Evolutionary conservation across 257 asterid species (phyloP), one percentile per base, ranked within the genome.

Genomic region (Nicotiana noctiflora): DNA sequence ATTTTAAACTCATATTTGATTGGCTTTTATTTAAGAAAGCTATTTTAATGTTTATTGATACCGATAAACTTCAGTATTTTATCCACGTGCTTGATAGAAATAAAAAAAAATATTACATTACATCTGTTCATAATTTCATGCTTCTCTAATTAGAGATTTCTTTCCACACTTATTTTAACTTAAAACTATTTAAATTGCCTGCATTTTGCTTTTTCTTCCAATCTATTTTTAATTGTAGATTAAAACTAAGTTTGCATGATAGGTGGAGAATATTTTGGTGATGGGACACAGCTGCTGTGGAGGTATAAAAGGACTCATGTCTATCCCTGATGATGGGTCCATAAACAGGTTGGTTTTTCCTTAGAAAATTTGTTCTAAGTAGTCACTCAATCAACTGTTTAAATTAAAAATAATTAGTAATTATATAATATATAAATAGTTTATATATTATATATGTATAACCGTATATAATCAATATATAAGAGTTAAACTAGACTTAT

Each of bases 251-350:
- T 11, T 19, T 60, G 44, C 84, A 75, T n/a, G 2, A 32, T 82
- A 92, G 98, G 97, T 92, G 82, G 97, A 92, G 92, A 91, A 90
- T 83, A 92, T 94, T 82, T 79, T 94, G 81, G 94, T 92, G 63
- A 90, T 94, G 53, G 97, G 98, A 23, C 98, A 92, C 88, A 92
- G 98, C 90, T 87, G 97, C 56, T 92, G 98, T 83, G 98, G 98
- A 68, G 98, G 98, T 84, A 94, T 94, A 76, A 94, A 88, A 85
- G 98, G 97, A 13, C 97, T 94, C 59, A 89, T 94, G 97, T 91
- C 97, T 44, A 86, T 90, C 82, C 92, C 96, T 63, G 97, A 94
- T 31, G 98, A 94, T 86, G 98, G 94, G 40, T 64, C 91, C 83
- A 87, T 88, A n/a, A 67, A 86, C 3, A 94, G 97, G 98, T 94